Percentiles rank a stretch among this genome's conserved stretches.
phyloP scores from a whole-genome alignment of 1,284 basidiomycete genomes.

The Trametes sp. region DNA sequence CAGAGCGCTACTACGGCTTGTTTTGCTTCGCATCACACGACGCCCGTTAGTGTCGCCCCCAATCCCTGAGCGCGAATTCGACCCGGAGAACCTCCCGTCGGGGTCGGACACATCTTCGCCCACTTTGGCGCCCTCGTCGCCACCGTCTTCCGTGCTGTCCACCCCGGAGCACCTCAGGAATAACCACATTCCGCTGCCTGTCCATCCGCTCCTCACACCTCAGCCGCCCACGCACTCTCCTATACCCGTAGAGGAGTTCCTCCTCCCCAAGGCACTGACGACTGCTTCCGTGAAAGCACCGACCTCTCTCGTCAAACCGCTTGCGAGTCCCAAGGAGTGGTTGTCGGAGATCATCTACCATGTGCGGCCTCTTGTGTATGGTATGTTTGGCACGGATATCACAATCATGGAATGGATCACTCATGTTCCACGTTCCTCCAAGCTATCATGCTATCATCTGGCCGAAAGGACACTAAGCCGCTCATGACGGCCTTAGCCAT shows the following conservation, averaged over 20 bases:
- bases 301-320: conserved; percentile 63
- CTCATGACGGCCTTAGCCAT: conserved; percentile 65
- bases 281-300: conserved; percentile 74
- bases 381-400: conserved; percentile 47
- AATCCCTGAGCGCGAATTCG: conserved; percentile 87
- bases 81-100: conserved; percentile 71
- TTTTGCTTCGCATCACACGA: conserved; percentile 74
- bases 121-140: conserved; percentile 64
- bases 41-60: conserved; percentile 79
- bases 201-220: conserved; percentile 62
- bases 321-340: conserved; percentile 75
- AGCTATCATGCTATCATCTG: conserved; percentile 43
- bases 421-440: too few species aligned
- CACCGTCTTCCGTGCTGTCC: conserved; percentile 53
- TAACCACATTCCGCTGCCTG: conserved; percentile 71
- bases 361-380: conserved; percentile 76
- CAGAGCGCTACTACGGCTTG: conserved; percentile 77
- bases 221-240: conserved; percentile 59
- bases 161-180: conserved; percentile 82
- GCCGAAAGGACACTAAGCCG: conserved; percentile 53
- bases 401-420: conserved; percentile 23
- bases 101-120: conserved; percentile 62
- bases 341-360: conserved; percentile 71
- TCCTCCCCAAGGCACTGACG: conserved; percentile 80
- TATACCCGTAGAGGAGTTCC: conserved; percentile 73